Evolutionary conservation across 2,329 filamentous ascomycete genomes (phyloP), one percentile per base, ranked within the genome.

Genomic region (Aspergillus brasiliensis): DNA sequence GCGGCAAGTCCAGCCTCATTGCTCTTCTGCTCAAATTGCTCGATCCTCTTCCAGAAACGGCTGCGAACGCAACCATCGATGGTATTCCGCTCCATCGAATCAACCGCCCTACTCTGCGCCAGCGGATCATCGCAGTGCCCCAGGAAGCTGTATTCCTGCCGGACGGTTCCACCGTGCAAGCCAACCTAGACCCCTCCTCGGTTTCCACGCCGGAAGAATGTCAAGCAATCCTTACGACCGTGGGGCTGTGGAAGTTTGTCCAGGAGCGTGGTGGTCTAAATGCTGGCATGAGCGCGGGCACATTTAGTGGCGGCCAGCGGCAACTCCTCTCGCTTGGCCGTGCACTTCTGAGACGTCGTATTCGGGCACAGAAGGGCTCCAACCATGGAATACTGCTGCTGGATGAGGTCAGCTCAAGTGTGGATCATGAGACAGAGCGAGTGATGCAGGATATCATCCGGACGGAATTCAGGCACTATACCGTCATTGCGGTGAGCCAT

Each of bases 61-160:
- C 71, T 78, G 4, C 72, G 78, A 13, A 71, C 19, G 78, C 83
- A 17, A 60, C 67, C 0, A 81, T 86, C n/a, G 83, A 85, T 59
- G 73, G 66, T 42, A 51, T 19, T 1, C 54, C 54, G 10, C 31
- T 60, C 13, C 48, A 69, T 23, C 60, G 59, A 1, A 73, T 86
- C 11, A 67, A 81, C 56, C 77, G 82, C 2, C 27, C 70, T 0
- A 68, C 70, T 0, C 73, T 86, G 0, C 81, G 84, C 7, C 71
- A 78, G 42, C 79, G 78, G 0, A 71, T 86, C 38, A 82, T 84
- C 44, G 80, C 82, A 4, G 71, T 86, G 0, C 82, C 84, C 0
- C 84, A 86, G 66, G 84, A 86, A 4, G 69, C 82, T 0, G 78
- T 83, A 3, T 84, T 86, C 68, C 69, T 85, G 1, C 80, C 79